Percentiles rank a stretch among this genome's conserved stretches.
Conservation (phyloP, 2,329 filamentous ascomycete species). For the Hymenotorrendiella dingleyae region DNA sequence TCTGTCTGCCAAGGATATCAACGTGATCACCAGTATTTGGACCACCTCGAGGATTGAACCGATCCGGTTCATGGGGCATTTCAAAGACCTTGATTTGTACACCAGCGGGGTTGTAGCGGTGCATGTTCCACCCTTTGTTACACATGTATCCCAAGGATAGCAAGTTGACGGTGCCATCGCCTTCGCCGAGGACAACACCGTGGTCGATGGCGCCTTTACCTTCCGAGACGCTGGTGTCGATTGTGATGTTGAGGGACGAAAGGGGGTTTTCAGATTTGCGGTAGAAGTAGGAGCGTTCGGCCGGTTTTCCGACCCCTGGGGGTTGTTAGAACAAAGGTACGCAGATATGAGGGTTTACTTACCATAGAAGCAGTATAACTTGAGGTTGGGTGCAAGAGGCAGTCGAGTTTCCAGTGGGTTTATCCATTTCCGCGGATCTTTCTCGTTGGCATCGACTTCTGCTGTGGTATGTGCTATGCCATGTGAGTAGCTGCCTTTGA, state of each 20-base stretch:
- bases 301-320: slow-evolving; percentile 74
- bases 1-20: slow-evolving; percentile 85
- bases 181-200: slow-evolving; percentile 92
- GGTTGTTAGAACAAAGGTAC: background rate
- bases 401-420: slow-evolving; percentile 89
- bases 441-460: slow-evolving; percentile 77
- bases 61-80: slow-evolving; percentile 93
- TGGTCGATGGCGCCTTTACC: slow-evolving; percentile 64
- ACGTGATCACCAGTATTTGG: slow-evolving; percentile 82
- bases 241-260: slow-evolving; percentile 66
- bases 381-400: slow-evolving; percentile 80
- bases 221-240: slow-evolving; percentile 60
- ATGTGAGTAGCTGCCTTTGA: slow-evolving; percentile 74
- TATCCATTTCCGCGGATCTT: slow-evolving; percentile 79
- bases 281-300: slow-evolving; percentile 91
- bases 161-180: slow-evolving; percentile 93
- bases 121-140: slow-evolving; percentile 87
- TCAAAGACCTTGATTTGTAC: slow-evolving; percentile 80
- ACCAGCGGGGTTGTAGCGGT: slow-evolving; percentile 85
- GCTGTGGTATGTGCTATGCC: slow-evolving; percentile 74
- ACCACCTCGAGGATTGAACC: slow-evolving; percentile 75
- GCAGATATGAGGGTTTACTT: slow-evolving; percentile 6
- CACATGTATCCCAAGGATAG: slow-evolving; percentile 95
- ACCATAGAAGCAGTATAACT: slow-evolving; percentile 96
- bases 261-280: slow-evolving; percentile 59